Conservation (phyloP, 2,329 filamentous ascomycete species). For the Exophiala oligosperma region DNA sequence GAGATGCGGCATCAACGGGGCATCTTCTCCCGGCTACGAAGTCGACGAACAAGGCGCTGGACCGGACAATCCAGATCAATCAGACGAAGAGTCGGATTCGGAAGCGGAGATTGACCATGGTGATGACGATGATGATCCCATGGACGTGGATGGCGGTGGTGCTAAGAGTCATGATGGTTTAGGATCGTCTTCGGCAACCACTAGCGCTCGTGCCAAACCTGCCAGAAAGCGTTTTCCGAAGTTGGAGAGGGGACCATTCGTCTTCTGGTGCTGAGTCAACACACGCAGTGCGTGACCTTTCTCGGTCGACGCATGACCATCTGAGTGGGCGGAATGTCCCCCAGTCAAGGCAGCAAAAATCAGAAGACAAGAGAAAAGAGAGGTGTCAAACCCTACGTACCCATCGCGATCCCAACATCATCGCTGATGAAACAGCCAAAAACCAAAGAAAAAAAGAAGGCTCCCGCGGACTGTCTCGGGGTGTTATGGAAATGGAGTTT, state of each 20-base stretch:
- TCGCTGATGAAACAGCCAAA: no score
- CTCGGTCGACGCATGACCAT: neutral
- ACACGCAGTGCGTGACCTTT: neutral
- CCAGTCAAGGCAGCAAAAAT: no score
- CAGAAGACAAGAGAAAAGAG: no score
- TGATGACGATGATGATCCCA: slow-evolving; percentile 2
- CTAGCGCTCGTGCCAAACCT: neutral
- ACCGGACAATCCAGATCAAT: no score
- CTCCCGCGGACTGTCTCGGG: no score
- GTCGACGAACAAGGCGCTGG: slow-evolving; percentile 2
- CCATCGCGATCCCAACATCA: no score
- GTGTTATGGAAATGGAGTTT: no score
- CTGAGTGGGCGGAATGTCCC: no score
- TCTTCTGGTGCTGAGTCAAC: slow-evolving; percentile 24
- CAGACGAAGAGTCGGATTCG: slow-evolving; percentile 4
- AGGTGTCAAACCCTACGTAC: no score
- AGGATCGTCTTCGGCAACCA: neutral
- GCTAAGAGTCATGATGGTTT: neutral
- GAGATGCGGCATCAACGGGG: slow-evolving; percentile 29
- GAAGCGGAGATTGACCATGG: slow-evolving; percentile 8
- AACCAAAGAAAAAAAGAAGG: no score
- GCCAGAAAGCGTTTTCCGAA: neutral
- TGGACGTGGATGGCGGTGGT: slow-evolving; percentile 9
- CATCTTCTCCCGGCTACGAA: slow-evolving; percentile 16
- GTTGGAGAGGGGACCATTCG: slow-evolving; percentile 26